Conservation (phyloP, 495 filamentous ascomycete species). For the Echria macrotheca region DNA sequence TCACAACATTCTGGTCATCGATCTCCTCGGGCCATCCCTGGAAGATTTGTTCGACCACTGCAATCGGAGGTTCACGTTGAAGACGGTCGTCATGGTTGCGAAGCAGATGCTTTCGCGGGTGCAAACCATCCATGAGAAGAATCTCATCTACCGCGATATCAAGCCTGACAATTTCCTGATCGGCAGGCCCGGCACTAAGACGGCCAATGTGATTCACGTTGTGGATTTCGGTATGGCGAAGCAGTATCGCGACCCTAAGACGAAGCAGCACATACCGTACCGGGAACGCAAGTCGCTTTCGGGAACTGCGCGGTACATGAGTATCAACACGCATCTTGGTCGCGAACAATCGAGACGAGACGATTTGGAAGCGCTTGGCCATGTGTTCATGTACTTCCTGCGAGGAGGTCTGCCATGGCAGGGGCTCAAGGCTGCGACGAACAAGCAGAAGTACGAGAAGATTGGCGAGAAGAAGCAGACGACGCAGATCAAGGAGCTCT, state of each 20-base stretch:
- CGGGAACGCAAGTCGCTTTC: slow-evolving; percentile 96
- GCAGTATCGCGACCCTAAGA: slow-evolving; percentile 98
- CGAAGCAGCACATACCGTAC: slow-evolving; percentile 98
- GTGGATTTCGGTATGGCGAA: slow-evolving; percentile 99
- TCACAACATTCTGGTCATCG: slow-evolving; percentile 98
- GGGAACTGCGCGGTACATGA: slow-evolving; percentile 98
- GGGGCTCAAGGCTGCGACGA: slow-evolving; percentile 96
- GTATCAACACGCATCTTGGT: slow-evolving; percentile 97
- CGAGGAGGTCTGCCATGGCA: slow-evolving; percentile 96
- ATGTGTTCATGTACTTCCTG: slow-evolving; percentile 99
- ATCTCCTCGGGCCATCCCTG: slow-evolving; percentile 90
- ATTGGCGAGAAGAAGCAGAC: slow-evolving; percentile 99
- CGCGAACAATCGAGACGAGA: slow-evolving; percentile 95
- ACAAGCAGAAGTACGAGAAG: slow-evolving; percentile 99
- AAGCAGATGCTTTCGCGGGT: slow-evolving; percentile 99
- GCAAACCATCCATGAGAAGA: slow-evolving; percentile 99
- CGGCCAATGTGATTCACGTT: slow-evolving; percentile 96
- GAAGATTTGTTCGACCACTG: slow-evolving; percentile 99
- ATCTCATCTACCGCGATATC: slow-evolving; percentile 98
- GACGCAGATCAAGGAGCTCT: slow-evolving; percentile 92
- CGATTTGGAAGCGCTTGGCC: slow-evolving; percentile 91
- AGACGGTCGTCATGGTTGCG: slow-evolving; percentile 98
- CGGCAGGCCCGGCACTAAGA: slow-evolving; percentile 84
- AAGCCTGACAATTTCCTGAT: slow-evolving; percentile 99
- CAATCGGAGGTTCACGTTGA: slow-evolving; percentile 88